Conservation (phyloP, 2,329 filamentous ascomycete genomes). For the Xylaria sp. region DNA sequence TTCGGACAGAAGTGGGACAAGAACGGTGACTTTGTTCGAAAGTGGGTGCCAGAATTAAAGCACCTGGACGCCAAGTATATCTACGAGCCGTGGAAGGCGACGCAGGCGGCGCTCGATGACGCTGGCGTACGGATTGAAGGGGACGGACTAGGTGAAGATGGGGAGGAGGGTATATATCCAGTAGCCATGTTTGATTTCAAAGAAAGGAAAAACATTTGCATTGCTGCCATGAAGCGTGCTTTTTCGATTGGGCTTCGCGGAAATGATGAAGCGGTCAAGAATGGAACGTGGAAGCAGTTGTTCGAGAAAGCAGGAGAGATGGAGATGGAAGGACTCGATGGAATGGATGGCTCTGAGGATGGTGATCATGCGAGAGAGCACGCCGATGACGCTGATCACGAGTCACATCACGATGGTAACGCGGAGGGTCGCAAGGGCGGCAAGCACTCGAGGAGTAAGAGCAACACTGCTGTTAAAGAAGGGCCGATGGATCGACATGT, state of each 20-base stretch:
- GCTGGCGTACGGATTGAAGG: conserved; percentile 66
- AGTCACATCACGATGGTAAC: conserved; percentile 12
- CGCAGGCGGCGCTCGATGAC: conserved; percentile 69
- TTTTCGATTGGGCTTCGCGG: conserved; percentile 70
- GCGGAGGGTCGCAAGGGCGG: conserved; percentile 9
- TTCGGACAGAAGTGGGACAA: conserved; percentile 81
- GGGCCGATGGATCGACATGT: conserved; percentile 43
- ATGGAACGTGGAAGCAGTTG: conserved; percentile 61
- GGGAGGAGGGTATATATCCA: conserved; percentile 63
- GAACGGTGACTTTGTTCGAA: conserved; percentile 66
- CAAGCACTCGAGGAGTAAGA: conserved; percentile 31
- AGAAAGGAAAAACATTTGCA: conserved; percentile 64
- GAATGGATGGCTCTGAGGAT: conserved; percentile 44
- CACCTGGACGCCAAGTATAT: conserved; percentile 71
- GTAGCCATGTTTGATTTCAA: conserved; percentile 80
- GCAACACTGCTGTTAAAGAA: conserved; percentile 26
- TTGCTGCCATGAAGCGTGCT: conserved; percentile 72
- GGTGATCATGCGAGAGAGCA: conserved; percentile 33
- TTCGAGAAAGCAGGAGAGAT: conserved; percentile 49
- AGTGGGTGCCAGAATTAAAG: conserved; percentile 71
- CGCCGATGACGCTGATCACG: conserved; percentile 26
- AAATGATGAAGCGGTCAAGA: conserved; percentile 63
- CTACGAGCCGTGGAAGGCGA: conserved; percentile 80
- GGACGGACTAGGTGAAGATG: conserved; percentile 48
- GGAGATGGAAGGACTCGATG: conserved; percentile 49